phyloP scores from a whole-genome alignment of 2,329 filamentous ascomycete genomes.

The Tolypocladium sp. region DNA sequence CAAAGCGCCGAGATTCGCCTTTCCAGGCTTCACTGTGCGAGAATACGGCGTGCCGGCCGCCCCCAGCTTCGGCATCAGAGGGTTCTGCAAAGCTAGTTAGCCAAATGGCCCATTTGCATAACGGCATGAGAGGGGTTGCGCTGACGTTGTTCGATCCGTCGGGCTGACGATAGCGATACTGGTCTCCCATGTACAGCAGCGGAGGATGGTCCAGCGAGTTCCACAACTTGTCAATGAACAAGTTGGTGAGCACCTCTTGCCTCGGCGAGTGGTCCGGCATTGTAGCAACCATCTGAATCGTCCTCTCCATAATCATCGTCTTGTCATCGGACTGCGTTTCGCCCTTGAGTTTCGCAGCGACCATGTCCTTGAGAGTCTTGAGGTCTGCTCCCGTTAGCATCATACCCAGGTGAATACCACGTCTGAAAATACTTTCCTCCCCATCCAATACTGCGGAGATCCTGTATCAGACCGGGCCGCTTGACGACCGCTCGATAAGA shows the following conservation, averaged over 20 bases:
- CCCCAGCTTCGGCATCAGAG: constrained; percentile 54
- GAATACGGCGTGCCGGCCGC: constrained; percentile 61
- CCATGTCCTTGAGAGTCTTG: constrained; percentile 50
- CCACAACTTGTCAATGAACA: constrained; percentile 63
- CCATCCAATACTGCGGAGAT: constrained; percentile 46
- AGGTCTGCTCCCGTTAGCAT: constrained; percentile 37
- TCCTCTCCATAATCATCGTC: constrained; percentile 66
- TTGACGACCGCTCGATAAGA: constrained; percentile 40
- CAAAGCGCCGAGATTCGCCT: constrained; percentile 51
- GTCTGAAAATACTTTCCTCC: constrained; percentile 24
- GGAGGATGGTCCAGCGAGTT: constrained; percentile 64
- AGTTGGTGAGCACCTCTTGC: constrained; percentile 54
- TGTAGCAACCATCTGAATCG: constrained; percentile 60
- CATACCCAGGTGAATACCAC: no score
- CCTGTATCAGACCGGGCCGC: constrained; percentile 42
- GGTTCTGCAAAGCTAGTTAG: constrained; percentile 36
- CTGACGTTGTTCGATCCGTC: constrained; percentile 61
- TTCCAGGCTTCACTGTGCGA: constrained; percentile 50
- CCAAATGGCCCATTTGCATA: no score
- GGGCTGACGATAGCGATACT: constrained; percentile 56
- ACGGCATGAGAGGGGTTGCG: background rate
- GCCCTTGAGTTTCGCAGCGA: constrained; percentile 55
- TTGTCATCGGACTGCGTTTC: constrained; percentile 60
- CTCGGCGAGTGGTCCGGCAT: constrained; percentile 54
- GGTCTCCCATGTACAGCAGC: constrained; percentile 51